Evolutionary conservation across 2,329 filamentous ascomycete genomes (phyloP).

Genomic region (Sclerotinia subarctica): DNA sequence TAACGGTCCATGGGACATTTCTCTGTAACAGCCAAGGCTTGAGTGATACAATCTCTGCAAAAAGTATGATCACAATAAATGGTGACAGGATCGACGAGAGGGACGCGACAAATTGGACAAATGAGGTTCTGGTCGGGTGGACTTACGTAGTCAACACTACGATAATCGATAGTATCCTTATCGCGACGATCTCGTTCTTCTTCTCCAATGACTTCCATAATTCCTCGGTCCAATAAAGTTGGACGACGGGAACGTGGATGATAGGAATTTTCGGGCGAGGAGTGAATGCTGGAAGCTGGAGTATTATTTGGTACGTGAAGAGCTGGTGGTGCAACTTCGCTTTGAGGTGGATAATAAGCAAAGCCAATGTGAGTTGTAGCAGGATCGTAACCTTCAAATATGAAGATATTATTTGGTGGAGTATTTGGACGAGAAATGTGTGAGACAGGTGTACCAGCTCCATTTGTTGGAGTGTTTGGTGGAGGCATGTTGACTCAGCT

Average conservation of each 20-base stretch:
- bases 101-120: constrained; percentile 53
- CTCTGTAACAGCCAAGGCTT: constrained; percentile 43
- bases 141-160: constrained; percentile 39
- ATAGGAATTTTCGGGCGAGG: constrained; percentile 6
- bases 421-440: constrained; percentile 11
- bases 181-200: constrained; percentile 6
- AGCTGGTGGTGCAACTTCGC: background rate
- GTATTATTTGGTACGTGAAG: constrained; percentile 16
- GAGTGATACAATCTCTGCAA: constrained; percentile 55
- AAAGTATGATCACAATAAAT: constrained; percentile 65
- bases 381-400: constrained; percentile 15
- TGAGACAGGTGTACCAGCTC: constrained; percentile 7
- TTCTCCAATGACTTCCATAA: constrained; percentile 18
- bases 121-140: constrained; percentile 41
- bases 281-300: constrained; percentile 13
- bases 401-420: constrained; percentile 8
- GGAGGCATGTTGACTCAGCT: constrained; percentile 24
- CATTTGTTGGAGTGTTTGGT: constrained; percentile 23
- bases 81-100: constrained; percentile 58
- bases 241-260: constrained; percentile 9
- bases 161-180: constrained; percentile 35
- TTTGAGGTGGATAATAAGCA: constrained; percentile 2
- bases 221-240: constrained; percentile 7
- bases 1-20: constrained; percentile 59
- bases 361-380: constrained; percentile 16